A percentile compares a stretch with the other conserved stretches of the same genome.
Conservation (phyloP, 192 early-diverging fungal genomes). For the Ambispora gerdemannii region DNA sequence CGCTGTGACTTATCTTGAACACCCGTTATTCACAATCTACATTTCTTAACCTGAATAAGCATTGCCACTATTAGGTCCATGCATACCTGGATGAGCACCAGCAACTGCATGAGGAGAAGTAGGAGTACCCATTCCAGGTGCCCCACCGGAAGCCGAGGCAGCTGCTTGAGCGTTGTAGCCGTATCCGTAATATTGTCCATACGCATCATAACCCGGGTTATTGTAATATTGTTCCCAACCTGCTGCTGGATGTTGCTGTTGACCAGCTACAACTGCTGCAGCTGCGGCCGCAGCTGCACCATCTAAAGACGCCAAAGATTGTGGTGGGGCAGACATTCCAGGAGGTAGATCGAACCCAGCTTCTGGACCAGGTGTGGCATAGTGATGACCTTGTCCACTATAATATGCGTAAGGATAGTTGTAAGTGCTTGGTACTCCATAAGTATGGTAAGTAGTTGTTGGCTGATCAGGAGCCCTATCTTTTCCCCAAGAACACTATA, state of each 20-base stretch:
- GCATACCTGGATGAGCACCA: not conserved
- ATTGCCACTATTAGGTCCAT: not conserved
- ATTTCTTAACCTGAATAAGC: constrained; percentile 1
- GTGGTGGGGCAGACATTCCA: constrained; percentile 30
- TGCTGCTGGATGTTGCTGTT: constrained; percentile 16
- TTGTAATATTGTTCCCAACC: constrained; percentile 22
- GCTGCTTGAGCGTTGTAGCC: constrained; percentile 12
- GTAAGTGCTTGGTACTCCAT: constrained; percentile 14
- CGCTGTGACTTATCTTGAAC: too few relatives aligned
- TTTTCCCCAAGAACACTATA: constrained; percentile 83
- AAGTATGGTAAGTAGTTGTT: constrained; percentile 10
- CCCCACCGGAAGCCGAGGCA: not conserved
- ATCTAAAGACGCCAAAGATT: constrained; percentile 23
- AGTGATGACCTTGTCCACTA: constrained; percentile 22
- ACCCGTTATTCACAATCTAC: too few relatives aligned
- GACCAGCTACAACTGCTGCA: constrained; percentile 24
- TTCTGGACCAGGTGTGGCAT: constrained; percentile 27
- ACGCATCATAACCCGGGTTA: constrained; percentile 28
- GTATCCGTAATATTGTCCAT: constrained; percentile 26
- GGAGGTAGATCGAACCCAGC: constrained; percentile 29
- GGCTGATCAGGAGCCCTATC: constrained; percentile 60
- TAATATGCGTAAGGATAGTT: constrained; percentile 27
- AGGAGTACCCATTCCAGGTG: not conserved
- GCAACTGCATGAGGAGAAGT: not conserved
- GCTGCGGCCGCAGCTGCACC: too few relatives aligned